Base-by-base conservation (phyloP, 768 basidiomycete species). In the Mycena leptocephala region DNA sequence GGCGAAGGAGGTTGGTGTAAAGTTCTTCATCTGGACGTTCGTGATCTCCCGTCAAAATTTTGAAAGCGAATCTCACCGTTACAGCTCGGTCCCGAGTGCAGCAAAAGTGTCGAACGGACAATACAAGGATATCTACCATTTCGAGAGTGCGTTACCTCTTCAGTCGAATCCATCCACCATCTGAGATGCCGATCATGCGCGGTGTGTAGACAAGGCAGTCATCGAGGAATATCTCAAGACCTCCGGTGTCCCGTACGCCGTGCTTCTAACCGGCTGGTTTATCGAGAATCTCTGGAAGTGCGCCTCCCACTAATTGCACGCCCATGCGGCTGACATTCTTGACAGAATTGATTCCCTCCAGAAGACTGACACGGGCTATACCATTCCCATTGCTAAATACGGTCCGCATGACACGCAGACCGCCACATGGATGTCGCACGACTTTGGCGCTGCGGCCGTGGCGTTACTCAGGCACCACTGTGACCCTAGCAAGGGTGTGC, bases 201-300 rank as follows among this genome's bases (percentile, higher is more conserved):
- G 30, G 2, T 32, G 5, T 53, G 32, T 51, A 80, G 79, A 80
- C 62, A 80, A 80, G 51, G 66, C 46, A 1, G 26, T 61, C 0
- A 70, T 77, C 37, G 77, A 78, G 20, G 72, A 77, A n/a, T 72
- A 74, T 39, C 70, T 80, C 43, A 56, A 35, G 11, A 39, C 53
- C 18, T 76, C 77, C 5, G 77, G 72, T 51, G 24, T 80, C 8
- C 72, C 72, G 6, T 64, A 78, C 59, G 72, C 79, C 6, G 37
- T 70, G 33, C 48, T 77, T 1, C 65, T 64, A 14, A 73, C 77
- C n/a, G 71, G 64, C 24, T 76, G 69, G 70, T 78, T 78, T 39
- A 35, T 43, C 5, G 72, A 78, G 24, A 78, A 76, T 26, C 70
- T 79, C 30, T 76, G 74, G 74, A 78, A 77, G 74, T 79, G 32